These are phyloP conservation scores for Colletotrichum tropicale DNA, from an alignment of 2,329 filamentous ascomycete species.

Conservation along the genomic window DNA sequence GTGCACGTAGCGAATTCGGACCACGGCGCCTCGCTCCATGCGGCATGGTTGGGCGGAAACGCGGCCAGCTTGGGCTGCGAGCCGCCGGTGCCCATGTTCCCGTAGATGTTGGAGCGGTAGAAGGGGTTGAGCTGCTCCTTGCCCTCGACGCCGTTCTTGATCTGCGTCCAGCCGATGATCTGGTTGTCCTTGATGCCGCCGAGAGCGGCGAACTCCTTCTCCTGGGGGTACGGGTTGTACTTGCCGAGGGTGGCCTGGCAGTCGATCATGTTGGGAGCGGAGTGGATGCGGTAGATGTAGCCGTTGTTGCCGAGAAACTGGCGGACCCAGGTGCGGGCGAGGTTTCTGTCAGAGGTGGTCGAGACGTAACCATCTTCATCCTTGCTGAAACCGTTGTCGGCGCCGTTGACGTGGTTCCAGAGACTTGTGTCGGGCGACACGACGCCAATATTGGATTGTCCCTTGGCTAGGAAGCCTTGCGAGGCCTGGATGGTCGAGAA, in stretches of 20 bases:
- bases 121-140: not conserved
- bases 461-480: not conserved
- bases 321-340: not conserved
- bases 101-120: not conserved
- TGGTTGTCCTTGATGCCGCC: not conserved
- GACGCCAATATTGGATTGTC: not conserved
- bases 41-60: not conserved
- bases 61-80: not conserved
- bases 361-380: not conserved
- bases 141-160: not conserved
- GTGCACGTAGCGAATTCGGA: not conserved
- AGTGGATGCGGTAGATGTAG: conserved; percentile 5
- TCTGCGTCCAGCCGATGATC: not conserved
- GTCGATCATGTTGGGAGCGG: conserved; percentile 1
- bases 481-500: not conserved
- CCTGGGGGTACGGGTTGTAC: not conserved
- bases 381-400: not conserved
- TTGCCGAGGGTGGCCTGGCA: not conserved
- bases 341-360: not conserved
- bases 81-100: not conserved
- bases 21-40: not conserved
- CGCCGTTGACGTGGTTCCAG: not conserved
- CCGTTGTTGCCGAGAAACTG: not conserved
- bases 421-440: not conserved
- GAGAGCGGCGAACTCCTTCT: not conserved